These are phyloP conservation scores for Nemania sp. DNA, from an alignment of 2,329 filamentous ascomycete genomes.

Conservation along the genomic window DNA sequence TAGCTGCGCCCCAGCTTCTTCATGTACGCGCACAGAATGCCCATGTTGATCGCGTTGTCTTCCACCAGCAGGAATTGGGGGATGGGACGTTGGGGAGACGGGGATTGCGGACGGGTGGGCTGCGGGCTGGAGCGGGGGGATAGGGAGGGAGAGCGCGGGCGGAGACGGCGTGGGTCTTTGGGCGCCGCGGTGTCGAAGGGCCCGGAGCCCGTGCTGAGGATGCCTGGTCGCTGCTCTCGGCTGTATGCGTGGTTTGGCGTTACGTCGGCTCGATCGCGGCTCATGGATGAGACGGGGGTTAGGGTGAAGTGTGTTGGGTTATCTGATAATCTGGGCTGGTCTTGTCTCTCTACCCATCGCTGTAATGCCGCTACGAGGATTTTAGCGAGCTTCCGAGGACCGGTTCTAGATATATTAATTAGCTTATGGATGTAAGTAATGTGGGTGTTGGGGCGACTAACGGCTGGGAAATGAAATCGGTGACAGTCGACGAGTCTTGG, in stretches of 20 bases:
- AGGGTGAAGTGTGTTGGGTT: neutral
- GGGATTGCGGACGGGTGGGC: neutral
- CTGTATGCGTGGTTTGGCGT: neutral
- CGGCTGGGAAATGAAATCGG: conserved; percentile 56
- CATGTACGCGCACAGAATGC: conserved; percentile 50
- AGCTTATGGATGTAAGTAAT: neutral
- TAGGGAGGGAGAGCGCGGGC: conserved; percentile 20
- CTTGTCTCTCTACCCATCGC: conserved; percentile 33
- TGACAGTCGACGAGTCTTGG: conserved; percentile 40
- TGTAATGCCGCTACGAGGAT: conserved; percentile 42
- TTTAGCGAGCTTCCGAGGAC: conserved; percentile 54
- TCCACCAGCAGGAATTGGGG: conserved; percentile 53
- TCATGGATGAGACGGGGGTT: conserved; percentile 5
- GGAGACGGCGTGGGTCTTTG: neutral
- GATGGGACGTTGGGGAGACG: neutral
- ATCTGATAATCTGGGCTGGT: conserved; percentile 6
- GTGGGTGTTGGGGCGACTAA: conserved; percentile 40
- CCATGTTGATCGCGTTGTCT: conserved; percentile 56
- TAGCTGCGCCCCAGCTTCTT: conserved; percentile 45
- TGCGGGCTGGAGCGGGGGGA: conserved; percentile 23
- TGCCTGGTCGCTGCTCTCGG: neutral
- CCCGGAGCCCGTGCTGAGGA: conserved; percentile 4
- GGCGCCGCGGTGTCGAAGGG: conserved; percentile 14
- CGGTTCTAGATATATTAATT: conserved; percentile 45
- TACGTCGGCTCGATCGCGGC: neutral